A percentile compares a stretch with the other conserved stretches of the same genome.
Conservation (phyloP, 1,139 yeast genomes). For the Pichia sp. region DNA sequence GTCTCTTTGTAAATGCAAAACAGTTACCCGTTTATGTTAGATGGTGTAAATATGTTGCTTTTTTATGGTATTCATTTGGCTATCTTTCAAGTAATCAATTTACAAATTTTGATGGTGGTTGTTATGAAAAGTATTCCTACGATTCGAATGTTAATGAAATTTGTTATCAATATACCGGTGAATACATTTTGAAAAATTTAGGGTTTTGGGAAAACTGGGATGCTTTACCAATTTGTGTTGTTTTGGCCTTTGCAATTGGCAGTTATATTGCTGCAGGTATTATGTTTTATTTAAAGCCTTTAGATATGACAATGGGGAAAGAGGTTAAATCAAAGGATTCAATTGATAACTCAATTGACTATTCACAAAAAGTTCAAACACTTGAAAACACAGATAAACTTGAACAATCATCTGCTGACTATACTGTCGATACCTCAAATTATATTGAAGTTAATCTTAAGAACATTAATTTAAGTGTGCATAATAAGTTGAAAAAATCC, state of each 20-base stretch:
- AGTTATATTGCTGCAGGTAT: constrained; percentile 45
- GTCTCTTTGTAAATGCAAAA: constrained; percentile 68
- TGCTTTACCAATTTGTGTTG: constrained; percentile 56
- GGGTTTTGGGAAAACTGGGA: constrained; percentile 66
- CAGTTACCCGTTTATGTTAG: constrained; percentile 81
- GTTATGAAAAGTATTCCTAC: constrained; percentile 34
- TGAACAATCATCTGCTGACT: not conserved
- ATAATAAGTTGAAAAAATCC: constrained; percentile 15
- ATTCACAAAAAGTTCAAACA: constrained; percentile 5
- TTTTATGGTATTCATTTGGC: constrained; percentile 75
- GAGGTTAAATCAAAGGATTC: constrained; percentile 23
- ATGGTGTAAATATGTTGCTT: constrained; percentile 73
- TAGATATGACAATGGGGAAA: constrained; percentile 50
- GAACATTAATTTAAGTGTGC: constrained; percentile 21
- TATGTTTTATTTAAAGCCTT: constrained; percentile 40
- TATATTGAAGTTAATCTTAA: constrained; percentile 16
- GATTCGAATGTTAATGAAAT: constrained; percentile 20
- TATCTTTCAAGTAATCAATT: constrained; percentile 62
- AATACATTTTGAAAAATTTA: constrained; percentile 44
- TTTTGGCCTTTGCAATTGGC: constrained; percentile 55
- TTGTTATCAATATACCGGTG: constrained; percentile 38
- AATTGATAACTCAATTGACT: constrained; percentile 12
- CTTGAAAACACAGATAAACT: not conserved
- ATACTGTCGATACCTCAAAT: not conserved
- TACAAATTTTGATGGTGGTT: constrained; percentile 38